A percentile compares a stretch with the other conserved stretches of the same genome.
Conservation (phyloP, 148 eudicot genomes). For the Chenopodium quinoa region DNA sequence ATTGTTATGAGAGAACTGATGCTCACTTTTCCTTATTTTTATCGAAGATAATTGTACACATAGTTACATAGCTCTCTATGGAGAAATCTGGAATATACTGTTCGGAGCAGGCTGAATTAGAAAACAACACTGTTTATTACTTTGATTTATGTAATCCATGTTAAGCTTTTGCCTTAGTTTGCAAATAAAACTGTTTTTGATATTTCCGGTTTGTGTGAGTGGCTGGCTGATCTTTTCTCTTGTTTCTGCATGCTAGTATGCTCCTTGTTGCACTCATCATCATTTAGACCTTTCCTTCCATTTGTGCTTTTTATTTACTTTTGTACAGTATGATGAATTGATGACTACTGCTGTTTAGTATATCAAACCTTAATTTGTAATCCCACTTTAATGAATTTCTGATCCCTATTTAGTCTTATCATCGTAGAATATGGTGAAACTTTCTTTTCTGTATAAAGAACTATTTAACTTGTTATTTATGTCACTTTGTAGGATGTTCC, state of each 20-base stretch:
- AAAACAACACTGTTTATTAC: neutral
- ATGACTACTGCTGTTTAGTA: neutral
- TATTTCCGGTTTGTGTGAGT: too few relatives aligned
- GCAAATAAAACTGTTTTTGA: neutral
- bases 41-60: neutral
- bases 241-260: neutral
- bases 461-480: neutral
- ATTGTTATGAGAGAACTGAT: neutral
- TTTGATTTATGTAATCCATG: neutral
- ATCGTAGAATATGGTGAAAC: neutral
- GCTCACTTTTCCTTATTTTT: neutral
- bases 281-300: neutral
- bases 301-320: neutral
- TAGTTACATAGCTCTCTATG: neutral
- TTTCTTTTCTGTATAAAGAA: neutral
- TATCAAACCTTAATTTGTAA: neutral
- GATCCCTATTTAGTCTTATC: neutral
- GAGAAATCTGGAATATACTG: neutral
- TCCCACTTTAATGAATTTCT: neutral
- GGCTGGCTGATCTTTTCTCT: neutral
- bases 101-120: neutral
- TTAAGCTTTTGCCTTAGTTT: neutral
- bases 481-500: conserved; percentile 49
- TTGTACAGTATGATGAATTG: neutral
- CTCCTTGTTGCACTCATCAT: neutral